phyloP scores from a whole-genome alignment of 345 rosid genomes.

The Eucalyptus pauciflora region DNA sequence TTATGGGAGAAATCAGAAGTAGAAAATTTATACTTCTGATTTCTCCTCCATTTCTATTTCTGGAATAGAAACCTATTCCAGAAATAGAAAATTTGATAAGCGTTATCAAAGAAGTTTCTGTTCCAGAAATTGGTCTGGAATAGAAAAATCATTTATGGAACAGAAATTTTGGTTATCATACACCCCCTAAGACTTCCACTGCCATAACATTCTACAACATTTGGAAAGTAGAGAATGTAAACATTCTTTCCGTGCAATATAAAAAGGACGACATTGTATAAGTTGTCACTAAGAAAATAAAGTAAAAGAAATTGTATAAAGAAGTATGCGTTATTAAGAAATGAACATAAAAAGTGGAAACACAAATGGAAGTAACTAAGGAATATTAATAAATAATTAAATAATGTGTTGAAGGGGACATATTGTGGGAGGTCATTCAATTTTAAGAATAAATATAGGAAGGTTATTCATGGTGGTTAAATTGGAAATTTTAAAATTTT shows the following conservation, averaged over 20 bases:
- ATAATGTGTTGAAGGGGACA: neutral
- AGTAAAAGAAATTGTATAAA: neutral
- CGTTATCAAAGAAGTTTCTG: too few species aligned
- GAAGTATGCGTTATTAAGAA: neutral
- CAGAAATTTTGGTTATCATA: too few species aligned
- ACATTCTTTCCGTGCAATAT: neutral
- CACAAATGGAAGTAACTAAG: neutral
- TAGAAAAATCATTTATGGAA: too few species aligned
- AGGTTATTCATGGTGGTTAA: neutral
- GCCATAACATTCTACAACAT: neutral
- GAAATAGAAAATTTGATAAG: too few species aligned
- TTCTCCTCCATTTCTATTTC: too few species aligned
- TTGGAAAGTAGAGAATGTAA: neutral
- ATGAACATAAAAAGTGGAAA: neutral
- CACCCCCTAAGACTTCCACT: neutral
- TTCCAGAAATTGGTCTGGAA: too few species aligned
- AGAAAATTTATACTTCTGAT: too few species aligned
- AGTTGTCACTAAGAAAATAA: neutral
- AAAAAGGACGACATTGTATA: neutral
- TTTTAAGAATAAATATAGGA: neutral
- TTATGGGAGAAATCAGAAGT: too few species aligned
- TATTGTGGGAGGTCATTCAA: neutral
- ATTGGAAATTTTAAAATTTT: neutral
- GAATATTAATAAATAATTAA: neutral
- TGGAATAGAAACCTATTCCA: too few species aligned